Evolutionary conservation across 768 basidiomycete genomes (phyloP).

Genomic region (Lactarius psammicola): DNA sequence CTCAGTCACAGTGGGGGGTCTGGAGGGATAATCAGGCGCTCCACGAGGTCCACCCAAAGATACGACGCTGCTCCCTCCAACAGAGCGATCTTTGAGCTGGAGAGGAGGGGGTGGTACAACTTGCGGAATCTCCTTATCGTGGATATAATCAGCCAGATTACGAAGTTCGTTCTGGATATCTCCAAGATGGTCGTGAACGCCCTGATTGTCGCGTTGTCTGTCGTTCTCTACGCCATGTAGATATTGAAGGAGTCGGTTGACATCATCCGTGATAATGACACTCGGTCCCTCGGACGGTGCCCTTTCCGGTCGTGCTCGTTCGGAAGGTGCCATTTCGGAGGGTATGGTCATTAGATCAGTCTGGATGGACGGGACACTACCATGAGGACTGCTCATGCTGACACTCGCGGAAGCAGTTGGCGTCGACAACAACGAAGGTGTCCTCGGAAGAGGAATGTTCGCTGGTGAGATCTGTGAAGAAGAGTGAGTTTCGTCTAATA

Average conservation of each 20-base stretch:
- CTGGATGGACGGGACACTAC: constrained; percentile 49
- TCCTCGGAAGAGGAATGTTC: constrained; percentile 35
- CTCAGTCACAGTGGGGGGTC: constrained; percentile 8
- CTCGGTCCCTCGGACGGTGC: constrained; percentile 33
- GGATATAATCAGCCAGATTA: constrained; percentile 45
- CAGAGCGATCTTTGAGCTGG: constrained; percentile 22
- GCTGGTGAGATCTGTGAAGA: constrained; percentile 35
- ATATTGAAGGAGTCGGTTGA: constrained; percentile 50
- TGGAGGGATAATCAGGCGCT: constrained; percentile 19
- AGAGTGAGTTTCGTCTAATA: constrained; percentile 18
- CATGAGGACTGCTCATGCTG: constrained; percentile 50
- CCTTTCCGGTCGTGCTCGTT: neutral
- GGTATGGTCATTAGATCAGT: constrained; percentile 46
- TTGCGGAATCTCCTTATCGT: constrained; percentile 19
- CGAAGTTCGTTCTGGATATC: constrained; percentile 68
- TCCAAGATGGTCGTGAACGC: constrained; percentile 63
- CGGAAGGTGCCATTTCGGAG: constrained; percentile 32
- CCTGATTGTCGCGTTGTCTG: constrained; percentile 61
- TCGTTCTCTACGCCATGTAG: constrained; percentile 64
- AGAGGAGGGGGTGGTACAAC: constrained; percentile 4
- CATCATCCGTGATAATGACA: constrained; percentile 52
- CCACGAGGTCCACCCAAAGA: constrained; percentile 34
- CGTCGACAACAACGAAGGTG: constrained; percentile 38
- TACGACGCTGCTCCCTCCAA: constrained; percentile 37
- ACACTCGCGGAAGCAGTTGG: constrained; percentile 47